These are phyloP conservation scores for Xylaria sp. DNA, from an alignment of 2,329 filamentous ascomycete genomes.

Conservation along the genomic window DNA sequence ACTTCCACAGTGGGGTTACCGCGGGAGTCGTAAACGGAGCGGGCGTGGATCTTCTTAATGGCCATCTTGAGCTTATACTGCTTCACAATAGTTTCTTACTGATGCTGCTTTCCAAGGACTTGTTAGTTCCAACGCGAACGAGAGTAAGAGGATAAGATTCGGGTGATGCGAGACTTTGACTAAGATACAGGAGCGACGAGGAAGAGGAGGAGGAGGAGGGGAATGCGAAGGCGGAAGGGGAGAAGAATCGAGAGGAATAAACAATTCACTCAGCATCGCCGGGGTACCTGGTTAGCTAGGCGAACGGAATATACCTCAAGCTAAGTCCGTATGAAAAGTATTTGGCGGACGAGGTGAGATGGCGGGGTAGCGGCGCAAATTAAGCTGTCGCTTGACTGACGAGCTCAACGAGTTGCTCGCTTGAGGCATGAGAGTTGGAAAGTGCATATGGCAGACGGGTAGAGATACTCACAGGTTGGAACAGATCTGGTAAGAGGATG, in stretches of 20 bases:
- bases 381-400: slow-evolving; percentile 20
- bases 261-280: slow-evolving; percentile 22
- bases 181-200: not conserved
- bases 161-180: not conserved
- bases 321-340: slow-evolving; percentile 5
- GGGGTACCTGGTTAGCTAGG: not conserved
- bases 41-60: slow-evolving; percentile 89
- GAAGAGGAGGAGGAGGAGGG: not conserved
- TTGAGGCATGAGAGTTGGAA: slow-evolving; percentile 11
- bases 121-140: slow-evolving; percentile 20
- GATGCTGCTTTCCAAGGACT: slow-evolving; percentile 20
- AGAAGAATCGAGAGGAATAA: not conserved
- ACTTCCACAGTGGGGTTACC: slow-evolving; percentile 99
- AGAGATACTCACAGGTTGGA: slow-evolving; percentile 25
- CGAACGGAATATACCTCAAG: slow-evolving; percentile 35
- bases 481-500: not conserved
- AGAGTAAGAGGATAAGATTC: not conserved
- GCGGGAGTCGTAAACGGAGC: slow-evolving; percentile 98
- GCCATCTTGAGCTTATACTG: slow-evolving; percentile 72
- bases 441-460: not conserved
- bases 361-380: slow-evolving; percentile 32
- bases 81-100: slow-evolving; percentile 3
- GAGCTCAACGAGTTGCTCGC: slow-evolving; percentile 4
- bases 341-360: slow-evolving; percentile 25
- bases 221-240: not conserved